Percentiles rank a stretch among this genome's conserved stretches.
phyloP scores from a whole-genome alignment of 345 rosid species.

The Sonneratia alba region DNA sequence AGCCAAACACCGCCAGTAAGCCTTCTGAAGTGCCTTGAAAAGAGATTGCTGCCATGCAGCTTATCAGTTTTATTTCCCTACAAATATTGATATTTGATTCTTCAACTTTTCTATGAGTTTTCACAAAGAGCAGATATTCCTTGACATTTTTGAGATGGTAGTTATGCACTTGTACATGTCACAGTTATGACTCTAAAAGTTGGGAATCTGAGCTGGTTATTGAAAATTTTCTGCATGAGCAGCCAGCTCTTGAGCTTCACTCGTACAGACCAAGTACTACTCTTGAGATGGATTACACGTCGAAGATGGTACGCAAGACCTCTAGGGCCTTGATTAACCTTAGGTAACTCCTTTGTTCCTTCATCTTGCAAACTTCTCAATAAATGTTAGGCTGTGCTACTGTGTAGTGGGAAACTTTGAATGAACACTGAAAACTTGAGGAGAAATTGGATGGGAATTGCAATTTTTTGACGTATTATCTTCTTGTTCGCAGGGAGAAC shows the following conservation, averaged over 20 bases:
- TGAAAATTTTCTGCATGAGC: conserved; percentile 16
- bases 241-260: conserved; percentile 63
- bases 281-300: conserved; percentile 39
- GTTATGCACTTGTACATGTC: neutral
- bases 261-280: conserved; percentile 34
- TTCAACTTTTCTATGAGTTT: neutral
- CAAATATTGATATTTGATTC: neutral
- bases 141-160: neutral
- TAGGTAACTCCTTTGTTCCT: conserved; percentile 28
- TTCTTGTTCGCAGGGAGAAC: conserved; percentile 40
- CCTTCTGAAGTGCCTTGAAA: neutral
- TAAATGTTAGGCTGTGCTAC: neutral
- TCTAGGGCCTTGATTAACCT: conserved; percentile 40
- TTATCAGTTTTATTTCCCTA: neutral
- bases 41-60: neutral
- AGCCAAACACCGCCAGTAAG: conserved; percentile 51
- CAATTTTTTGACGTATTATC: neutral
- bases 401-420: neutral
- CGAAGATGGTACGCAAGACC: conserved; percentile 25
- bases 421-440: neutral
- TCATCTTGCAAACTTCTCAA: neutral
- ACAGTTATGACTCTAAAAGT: neutral
- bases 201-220: neutral
- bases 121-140: neutral
- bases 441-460: neutral